These are phyloP conservation scores for Emericellopsis atlantica DNA, from an alignment of 2,329 filamentous ascomycete species.

Conservation along the genomic window DNA sequence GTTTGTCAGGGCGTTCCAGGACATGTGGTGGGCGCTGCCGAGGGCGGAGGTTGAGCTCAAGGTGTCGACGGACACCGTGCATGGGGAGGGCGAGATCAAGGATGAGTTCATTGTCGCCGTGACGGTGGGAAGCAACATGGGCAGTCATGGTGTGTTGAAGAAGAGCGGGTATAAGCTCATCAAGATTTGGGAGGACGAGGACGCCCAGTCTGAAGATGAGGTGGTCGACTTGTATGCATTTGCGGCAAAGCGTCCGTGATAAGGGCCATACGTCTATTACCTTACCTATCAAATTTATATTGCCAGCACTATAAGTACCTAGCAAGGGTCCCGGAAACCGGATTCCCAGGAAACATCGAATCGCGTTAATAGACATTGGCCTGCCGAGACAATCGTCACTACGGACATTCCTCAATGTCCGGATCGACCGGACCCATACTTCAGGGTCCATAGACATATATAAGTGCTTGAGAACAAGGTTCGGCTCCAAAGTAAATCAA, in stretches of 20 bases:
- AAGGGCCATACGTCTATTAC: too few relatives aligned
- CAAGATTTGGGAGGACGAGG: slow-evolving; percentile 21
- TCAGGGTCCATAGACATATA: too few relatives aligned
- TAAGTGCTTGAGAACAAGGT: too few relatives aligned
- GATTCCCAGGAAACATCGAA: too few relatives aligned
- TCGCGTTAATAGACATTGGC: too few relatives aligned
- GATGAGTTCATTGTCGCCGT: slow-evolving; percentile 31
- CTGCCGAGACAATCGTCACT: too few relatives aligned
- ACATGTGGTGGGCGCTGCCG: slow-evolving; percentile 34
- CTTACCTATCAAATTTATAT: too few relatives aligned
- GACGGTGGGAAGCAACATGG: slow-evolving; percentile 33
- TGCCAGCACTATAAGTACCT: too few relatives aligned
- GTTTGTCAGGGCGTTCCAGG: slow-evolving; percentile 33
- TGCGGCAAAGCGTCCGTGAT: slow-evolving; percentile 3
- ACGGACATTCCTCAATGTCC: too few relatives aligned
- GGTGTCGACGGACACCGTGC: slow-evolving; percentile 25
- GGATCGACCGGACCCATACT: too few relatives aligned
- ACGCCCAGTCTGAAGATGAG: slow-evolving; percentile 7
- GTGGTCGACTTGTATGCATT: slow-evolving; percentile 12
- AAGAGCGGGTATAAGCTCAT: slow-evolving; percentile 42
- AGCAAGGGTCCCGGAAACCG: too few relatives aligned
- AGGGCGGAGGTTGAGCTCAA: slow-evolving; percentile 28
- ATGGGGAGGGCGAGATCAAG: slow-evolving; percentile 11
- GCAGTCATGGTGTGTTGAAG: slow-evolving; percentile 41
- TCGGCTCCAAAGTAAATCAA: too few relatives aligned